phyloP scores from a whole-genome alignment of 306 rosid genomes.

The Vigna trinervia region DNA sequence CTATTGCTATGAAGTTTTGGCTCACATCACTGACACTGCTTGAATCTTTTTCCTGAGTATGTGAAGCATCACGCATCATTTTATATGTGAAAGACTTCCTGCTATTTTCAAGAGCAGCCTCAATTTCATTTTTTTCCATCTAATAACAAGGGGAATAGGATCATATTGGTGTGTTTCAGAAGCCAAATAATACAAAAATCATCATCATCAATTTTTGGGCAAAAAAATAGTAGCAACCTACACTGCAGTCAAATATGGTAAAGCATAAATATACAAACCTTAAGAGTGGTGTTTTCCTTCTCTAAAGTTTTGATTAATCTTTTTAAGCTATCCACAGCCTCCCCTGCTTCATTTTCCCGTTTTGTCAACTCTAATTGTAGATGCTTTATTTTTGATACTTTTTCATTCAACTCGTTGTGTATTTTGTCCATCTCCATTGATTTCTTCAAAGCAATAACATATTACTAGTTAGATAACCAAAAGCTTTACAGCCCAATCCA shows the following conservation, averaged over 20 bases:
- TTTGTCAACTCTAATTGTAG: conserved; percentile 66
- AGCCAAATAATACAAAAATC: neutral
- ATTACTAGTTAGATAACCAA: conserved; percentile 41
- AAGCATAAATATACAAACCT: conserved; percentile 56
- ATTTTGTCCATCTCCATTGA: conserved; percentile 56
- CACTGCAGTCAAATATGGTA: conserved; percentile 4
- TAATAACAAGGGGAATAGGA: conserved; percentile 38
- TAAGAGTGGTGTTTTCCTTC: conserved; percentile 70
- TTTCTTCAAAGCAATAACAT: conserved; percentile 53
- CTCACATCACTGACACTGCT: conserved; percentile 57
- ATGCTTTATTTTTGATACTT: conserved; percentile 57
- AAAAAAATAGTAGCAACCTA: neutral
- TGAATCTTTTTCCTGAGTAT: conserved; percentile 47
- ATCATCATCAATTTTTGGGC: neutral
- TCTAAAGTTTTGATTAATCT: conserved; percentile 62
- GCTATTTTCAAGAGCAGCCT: conserved; percentile 61
- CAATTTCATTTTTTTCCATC: conserved; percentile 73
- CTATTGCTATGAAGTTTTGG: conserved; percentile 11
- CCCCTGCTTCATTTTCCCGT: conserved; percentile 49
- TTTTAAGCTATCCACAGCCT: conserved; percentile 57
- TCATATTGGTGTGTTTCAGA: conserved; percentile 3
- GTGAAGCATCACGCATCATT: conserved; percentile 47
- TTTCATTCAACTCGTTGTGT: conserved; percentile 62
- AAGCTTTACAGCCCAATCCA: conserved; percentile 20
- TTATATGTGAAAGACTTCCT: conserved; percentile 46